Base-by-base conservation (phyloP, 345 rosid genomes). In the Microcos paniculata region DNA sequence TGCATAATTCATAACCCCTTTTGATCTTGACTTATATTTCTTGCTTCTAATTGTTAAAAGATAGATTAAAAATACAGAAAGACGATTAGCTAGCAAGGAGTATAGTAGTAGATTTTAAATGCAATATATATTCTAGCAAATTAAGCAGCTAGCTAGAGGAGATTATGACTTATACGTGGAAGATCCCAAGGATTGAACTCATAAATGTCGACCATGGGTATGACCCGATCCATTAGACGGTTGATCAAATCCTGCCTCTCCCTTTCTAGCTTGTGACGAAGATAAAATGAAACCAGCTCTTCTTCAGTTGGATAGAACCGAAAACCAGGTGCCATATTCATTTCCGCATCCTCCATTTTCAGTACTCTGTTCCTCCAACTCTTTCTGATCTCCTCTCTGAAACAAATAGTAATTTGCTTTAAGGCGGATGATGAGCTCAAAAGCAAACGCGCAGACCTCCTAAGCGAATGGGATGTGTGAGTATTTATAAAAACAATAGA, bases 241-340 rank as follows among this genome's bases (percentile, higher is more conserved):
- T 62, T 80, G n/a, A n/a, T n/a, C 38, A 86, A 80, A 77, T 81
- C 81, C 62, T 71, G 33, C 40, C 42, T 75, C 64, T 14, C 78
- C 55, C 82, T 72, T 18, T 81, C 78, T 18, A 82, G 72, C 85
- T 86, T 86, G 66, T 79, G 79, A 28, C 35, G 78, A 49, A 88
- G 68, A 77, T 90, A 88, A 56, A 85, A 88, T 5, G 84, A 66
- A n/a, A 90, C 72, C 58, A 88, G 48, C 75, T 88, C 93, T 24
- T 66, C 86, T 73, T 90, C 90, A 0, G 90, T 90, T 1, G 94
- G 91, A 73, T 80, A 90, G 66, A 90, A n/a, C n/a, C n/a, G n/a
- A n/a, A n/a, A n/a, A n/a, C n/a, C n/a, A n/a, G n/a, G n/a, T n/a
- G n/a, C n/a, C 73, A 77, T 43, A n/a, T n/a, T n/a, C n/a, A n/a